These are phyloP conservation scores for Rutstroemia sp. DNA, from an alignment of 2,329 filamentous ascomycete species.

Conservation along the genomic window DNA sequence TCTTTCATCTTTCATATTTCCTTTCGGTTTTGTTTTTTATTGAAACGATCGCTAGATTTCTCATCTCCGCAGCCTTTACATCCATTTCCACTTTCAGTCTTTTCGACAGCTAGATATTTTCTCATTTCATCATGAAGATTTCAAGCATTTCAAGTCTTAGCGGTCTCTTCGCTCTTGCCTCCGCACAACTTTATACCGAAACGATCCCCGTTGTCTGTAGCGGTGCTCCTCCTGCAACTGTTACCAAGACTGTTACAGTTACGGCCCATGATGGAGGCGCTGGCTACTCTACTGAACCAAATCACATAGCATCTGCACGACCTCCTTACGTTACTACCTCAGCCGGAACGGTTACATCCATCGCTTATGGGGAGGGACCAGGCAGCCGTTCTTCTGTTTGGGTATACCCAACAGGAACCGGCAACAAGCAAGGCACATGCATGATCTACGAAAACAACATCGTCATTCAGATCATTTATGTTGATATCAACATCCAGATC, in stretches of 20 bases:
- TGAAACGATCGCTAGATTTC: background rate
- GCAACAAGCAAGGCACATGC: slow-evolving; percentile 14
- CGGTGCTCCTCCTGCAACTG: background rate
- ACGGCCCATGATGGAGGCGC: background rate
- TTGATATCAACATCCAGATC: background rate
- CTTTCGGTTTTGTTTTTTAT: background rate
- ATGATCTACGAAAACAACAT: slow-evolving; percentile 12
- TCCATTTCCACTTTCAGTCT: background rate
- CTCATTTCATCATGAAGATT: slow-evolving; percentile 19
- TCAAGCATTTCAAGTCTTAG: slow-evolving; percentile 13
- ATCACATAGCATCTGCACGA: background rate
- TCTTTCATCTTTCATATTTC: background rate
- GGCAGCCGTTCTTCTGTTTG: slow-evolving; percentile 11
- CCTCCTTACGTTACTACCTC: background rate
- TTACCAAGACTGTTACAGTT: slow-evolving; percentile 1
- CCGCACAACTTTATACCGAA: slow-evolving; percentile 10
- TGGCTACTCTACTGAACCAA: background rate
- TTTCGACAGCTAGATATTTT: background rate
- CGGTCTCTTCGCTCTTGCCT: slow-evolving; percentile 11
- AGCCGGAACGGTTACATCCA: background rate
- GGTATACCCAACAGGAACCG: slow-evolving; percentile 14
- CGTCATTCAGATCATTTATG: slow-evolving; percentile 9
- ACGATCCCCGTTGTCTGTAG: background rate
- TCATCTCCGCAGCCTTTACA: background rate
- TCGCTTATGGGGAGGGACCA: background rate